A percentile compares a stretch with the other conserved stretches of the same genome.
Evolutionary conservation across 192 early-diverging fungal species (phyloP).

Genomic region (Ambispora gerdemannii): DNA sequence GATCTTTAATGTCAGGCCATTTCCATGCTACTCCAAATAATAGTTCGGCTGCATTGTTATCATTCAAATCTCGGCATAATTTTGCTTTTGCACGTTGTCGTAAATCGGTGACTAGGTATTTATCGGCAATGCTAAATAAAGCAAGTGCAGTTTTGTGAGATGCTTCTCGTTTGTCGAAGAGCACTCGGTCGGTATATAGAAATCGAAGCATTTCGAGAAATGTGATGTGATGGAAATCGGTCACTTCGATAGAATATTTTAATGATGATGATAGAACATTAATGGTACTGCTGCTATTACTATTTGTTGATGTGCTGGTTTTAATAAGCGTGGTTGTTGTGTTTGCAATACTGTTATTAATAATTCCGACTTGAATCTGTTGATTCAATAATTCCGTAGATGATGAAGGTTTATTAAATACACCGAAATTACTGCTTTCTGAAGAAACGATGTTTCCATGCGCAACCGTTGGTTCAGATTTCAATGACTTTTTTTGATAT

Average conservation of each 20-base stretch:
- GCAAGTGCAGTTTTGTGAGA: not conserved
- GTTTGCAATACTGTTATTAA: too few relatives aligned
- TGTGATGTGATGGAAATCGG: not conserved
- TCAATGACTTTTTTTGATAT: not conserved
- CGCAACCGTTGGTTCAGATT: not conserved
- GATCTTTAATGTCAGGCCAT: conserved; percentile 22
- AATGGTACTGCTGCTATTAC: too few relatives aligned
- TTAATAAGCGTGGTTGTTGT: too few relatives aligned
- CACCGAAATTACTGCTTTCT: not conserved
- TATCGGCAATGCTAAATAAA: conserved; percentile 12
- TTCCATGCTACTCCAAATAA: conserved; percentile 11
- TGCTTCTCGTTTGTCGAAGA: not conserved
- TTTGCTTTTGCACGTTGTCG: conserved; percentile 3
- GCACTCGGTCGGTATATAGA: conserved; percentile 14
- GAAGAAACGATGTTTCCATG: too few relatives aligned
- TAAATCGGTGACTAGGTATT: conserved; percentile 10
- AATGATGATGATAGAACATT: not conserved
- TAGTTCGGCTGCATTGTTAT: not conserved
- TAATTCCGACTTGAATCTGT: too few relatives aligned
- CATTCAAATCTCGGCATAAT: not conserved
- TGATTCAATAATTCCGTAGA: not conserved
- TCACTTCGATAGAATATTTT: not conserved
- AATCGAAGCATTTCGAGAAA: conserved; percentile 21
- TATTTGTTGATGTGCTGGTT: too few relatives aligned
- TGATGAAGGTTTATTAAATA: not conserved